Conservation (phyloP, 1,139 yeast species). For the Blastobotrys arbuscula region DNA sequence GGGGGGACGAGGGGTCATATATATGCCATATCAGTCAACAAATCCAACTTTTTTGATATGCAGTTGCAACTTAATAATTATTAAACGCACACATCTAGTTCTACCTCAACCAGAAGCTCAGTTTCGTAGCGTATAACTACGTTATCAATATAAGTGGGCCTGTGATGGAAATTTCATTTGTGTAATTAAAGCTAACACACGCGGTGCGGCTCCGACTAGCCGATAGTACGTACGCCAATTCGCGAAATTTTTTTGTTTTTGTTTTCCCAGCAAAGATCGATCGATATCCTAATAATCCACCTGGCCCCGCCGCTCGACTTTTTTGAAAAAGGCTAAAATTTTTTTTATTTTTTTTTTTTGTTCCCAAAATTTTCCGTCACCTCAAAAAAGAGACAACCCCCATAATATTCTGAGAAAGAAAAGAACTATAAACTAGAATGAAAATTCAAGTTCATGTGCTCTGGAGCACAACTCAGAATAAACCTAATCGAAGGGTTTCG, state of each 20-base stretch:
- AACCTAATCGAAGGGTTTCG: background rate
- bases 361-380: background rate
- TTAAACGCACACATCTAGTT: background rate
- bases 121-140: too few species aligned
- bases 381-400: background rate
- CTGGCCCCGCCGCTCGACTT: too few species aligned
- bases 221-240: too few species aligned
- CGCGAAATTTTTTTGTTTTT: too few species aligned
- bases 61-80: background rate
- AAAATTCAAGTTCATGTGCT: conserved; percentile 9
- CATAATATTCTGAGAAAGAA: too few species aligned
- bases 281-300: too few species aligned
- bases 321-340: background rate
- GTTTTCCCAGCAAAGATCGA: too few species aligned
- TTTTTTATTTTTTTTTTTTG: background rate
- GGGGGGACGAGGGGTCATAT: too few species aligned
- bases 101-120: background rate
- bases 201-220: too few species aligned
- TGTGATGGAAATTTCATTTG: too few species aligned
- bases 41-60: background rate
- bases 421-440: background rate
- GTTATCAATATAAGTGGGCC: too few species aligned
- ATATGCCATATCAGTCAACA: background rate
- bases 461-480: conserved; percentile 1
- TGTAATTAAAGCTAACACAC: too few species aligned